A percentile compares a stretch with the other conserved stretches of the same genome.
Conservation (phyloP, 179 eudicot species). For the Nepenthes alata region DNA sequence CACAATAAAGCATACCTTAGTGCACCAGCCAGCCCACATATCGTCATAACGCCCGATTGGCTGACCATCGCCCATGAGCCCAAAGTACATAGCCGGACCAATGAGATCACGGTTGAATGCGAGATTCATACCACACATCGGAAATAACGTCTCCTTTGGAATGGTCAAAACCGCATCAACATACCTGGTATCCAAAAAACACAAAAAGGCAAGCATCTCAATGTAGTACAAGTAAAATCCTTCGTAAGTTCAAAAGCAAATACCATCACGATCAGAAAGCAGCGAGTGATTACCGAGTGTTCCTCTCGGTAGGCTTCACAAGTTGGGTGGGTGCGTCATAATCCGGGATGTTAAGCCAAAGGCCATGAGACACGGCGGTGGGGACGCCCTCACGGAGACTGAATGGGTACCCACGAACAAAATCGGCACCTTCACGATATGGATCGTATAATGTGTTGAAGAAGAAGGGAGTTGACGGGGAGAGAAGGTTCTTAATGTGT, state of each 20-base stretch:
- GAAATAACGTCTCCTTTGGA: conserved; percentile 11
- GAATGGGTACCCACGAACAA: conserved; percentile 10
- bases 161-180: conserved; percentile 10
- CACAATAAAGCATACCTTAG: conserved; percentile 2
- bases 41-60: conserved; percentile 9
- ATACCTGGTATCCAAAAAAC: conserved; percentile 4
- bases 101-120: conserved; percentile 11
- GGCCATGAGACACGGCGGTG: conserved; percentile 8
- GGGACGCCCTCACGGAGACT: conserved; percentile 10
- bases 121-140: conserved; percentile 13
- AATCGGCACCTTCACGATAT: conserved; percentile 9
- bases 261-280: no score
- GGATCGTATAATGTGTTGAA: conserved; percentile 11
- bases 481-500: conserved; percentile 10
- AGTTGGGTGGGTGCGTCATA: conserved; percentile 15
- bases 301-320: conserved; percentile 10
- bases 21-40: conserved; percentile 14
- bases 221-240: not conserved
- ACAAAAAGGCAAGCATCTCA: not conserved
- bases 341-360: conserved; percentile 14
- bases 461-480: conserved; percentile 9
- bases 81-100: conserved; percentile 11
- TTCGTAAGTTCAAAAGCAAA: not conserved
- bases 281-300: not conserved
- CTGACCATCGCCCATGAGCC: conserved; percentile 14